These are phyloP conservation scores for Leishmania mexicana DNA, from an alignment of 208 protist species.

Conservation along the genomic window DNA sequence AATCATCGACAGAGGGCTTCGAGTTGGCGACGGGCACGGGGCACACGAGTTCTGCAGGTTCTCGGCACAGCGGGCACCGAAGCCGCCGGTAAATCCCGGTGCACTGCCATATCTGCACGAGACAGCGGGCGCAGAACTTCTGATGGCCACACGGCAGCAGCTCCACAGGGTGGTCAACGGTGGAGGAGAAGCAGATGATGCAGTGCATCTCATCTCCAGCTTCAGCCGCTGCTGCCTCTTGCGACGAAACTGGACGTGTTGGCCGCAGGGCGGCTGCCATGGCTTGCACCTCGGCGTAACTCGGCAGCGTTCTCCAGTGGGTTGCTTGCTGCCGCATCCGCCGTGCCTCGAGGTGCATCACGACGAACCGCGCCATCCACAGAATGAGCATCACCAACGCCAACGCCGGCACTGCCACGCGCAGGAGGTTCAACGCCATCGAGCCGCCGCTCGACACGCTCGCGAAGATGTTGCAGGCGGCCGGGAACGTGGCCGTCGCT, in stretches of 20 bases:
- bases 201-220: slow-evolving; percentile 12
- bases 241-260: not conserved
- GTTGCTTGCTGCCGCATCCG: slow-evolving; percentile 9
- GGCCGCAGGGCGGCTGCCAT: slow-evolving; percentile 12
- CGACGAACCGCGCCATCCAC: slow-evolving; percentile 22
- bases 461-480: slow-evolving; percentile 13
- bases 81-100: slow-evolving; percentile 24
- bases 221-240: not conserved
- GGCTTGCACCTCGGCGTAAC: slow-evolving; percentile 14
- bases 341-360: slow-evolving; percentile 6
- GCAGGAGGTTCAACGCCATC: slow-evolving; percentile 17
- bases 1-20: slow-evolving; percentile 33
- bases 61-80: slow-evolving; percentile 39
- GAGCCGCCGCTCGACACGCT: slow-evolving; percentile 26
- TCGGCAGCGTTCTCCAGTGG: slow-evolving; percentile 24
- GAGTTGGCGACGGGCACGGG: slow-evolving; percentile 17
- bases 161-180: slow-evolving; percentile 24
- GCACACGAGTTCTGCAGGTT: slow-evolving; percentile 28
- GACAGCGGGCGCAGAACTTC: slow-evolving; percentile 37
- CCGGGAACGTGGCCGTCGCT: slow-evolving; percentile 19
- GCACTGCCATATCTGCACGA: slow-evolving; percentile 38
- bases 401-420: slow-evolving; percentile 21
- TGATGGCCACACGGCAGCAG: slow-evolving; percentile 42
- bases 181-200: slow-evolving; percentile 30
- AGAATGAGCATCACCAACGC: slow-evolving; percentile 28